phyloP scores from a whole-genome alignment of 371 early-diverging fungal genomes.

The Haplosporangium sp. region DNA sequence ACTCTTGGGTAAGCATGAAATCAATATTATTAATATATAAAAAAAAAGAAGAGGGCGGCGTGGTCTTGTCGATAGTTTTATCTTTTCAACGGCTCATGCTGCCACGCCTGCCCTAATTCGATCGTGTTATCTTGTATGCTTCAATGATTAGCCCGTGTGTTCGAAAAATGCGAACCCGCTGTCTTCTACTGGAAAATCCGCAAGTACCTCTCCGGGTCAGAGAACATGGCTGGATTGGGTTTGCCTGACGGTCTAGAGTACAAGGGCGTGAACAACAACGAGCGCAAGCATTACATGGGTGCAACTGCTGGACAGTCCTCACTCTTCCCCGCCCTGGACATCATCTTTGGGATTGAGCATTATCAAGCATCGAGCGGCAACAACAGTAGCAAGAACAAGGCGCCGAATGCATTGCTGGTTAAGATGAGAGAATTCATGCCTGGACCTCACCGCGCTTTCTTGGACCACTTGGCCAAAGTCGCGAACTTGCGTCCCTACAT shows the following conservation, averaged over 20 bases:
- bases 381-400: constrained; percentile 29
- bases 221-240: constrained; percentile 81
- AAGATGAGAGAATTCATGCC: constrained; percentile 94
- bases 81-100: neutral
- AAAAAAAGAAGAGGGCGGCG: no score
- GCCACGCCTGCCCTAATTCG: neutral
- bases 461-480: constrained; percentile 74
- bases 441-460: constrained; percentile 78
- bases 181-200: constrained; percentile 93
- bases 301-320: constrained; percentile 94
- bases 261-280: constrained; percentile 79
- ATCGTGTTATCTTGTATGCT: neutral
- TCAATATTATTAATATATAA: no score
- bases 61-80: neutral
- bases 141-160: constrained; percentile 75
- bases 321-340: constrained; percentile 89
- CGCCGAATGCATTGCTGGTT: constrained; percentile 56
- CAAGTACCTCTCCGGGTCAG: constrained; percentile 89
- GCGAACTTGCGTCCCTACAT: constrained; percentile 66
- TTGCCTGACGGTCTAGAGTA: constrained; percentile 85
- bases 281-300: constrained; percentile 73
- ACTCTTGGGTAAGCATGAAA: constrained; percentile 56
- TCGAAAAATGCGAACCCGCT: constrained; percentile 89
- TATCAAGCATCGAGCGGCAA: constrained; percentile 55
- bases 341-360: constrained; percentile 87